phyloP scores from a whole-genome alignment of 805 yeast genomes.

The Starmerella bacillaris region DNA sequence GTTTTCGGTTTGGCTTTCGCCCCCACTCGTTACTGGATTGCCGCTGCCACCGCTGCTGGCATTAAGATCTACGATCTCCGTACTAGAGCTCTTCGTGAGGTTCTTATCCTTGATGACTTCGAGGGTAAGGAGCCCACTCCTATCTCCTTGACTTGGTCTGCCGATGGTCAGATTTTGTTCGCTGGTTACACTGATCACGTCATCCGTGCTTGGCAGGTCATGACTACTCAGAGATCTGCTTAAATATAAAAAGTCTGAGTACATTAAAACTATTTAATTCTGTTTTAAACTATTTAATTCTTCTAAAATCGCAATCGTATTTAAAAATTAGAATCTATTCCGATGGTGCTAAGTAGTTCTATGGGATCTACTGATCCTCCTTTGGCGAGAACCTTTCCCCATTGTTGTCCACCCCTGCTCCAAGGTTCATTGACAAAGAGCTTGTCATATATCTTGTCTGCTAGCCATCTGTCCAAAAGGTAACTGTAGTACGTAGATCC shows the following conservation, averaged over 20 bases:
- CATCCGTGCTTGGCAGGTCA: conserved; percentile 99
- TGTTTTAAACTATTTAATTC: neutral
- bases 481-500: conserved; percentile 91
- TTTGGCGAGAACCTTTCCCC: conserved; percentile 47
- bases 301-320: neutral
- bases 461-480: conserved; percentile 79
- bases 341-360: neutral
- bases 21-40: conserved; percentile 99
- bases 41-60: conserved; percentile 97
- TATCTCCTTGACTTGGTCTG: conserved; percentile 97
- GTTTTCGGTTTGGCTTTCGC: conserved; percentile 97
- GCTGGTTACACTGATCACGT: conserved; percentile 99
- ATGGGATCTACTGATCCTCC: conserved; percentile 77
- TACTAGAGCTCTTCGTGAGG: conserved; percentile 96
- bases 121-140: conserved; percentile 96
- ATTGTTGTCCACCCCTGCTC: conserved; percentile 55
- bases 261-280: neutral
- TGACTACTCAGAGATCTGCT: conserved; percentile 26
- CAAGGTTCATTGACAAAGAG: conserved; percentile 57
- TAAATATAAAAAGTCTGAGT: too few species aligned
- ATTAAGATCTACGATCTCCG: conserved; percentile 97
- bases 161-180: conserved; percentile 98
- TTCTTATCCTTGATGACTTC: conserved; percentile 52
- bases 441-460: conserved; percentile 63
- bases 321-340: neutral